A percentile compares a stretch with the other conserved stretches of the same genome.
Evolutionary conservation across 768 basidiomycete genomes (phyloP).

Genomic region (Boletus bicolor): DNA sequence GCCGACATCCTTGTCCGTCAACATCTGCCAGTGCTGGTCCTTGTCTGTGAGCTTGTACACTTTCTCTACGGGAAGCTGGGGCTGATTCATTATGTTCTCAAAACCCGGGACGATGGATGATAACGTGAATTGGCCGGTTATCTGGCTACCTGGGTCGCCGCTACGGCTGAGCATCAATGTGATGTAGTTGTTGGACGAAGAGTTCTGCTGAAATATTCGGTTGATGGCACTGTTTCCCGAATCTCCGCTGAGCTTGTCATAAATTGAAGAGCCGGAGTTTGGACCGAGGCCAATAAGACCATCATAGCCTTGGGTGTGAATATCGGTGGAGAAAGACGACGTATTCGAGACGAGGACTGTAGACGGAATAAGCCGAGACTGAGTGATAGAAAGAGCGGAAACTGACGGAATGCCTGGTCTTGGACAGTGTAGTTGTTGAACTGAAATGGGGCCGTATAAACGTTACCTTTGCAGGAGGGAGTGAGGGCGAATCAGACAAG

Average conservation of each 20-base stretch:
- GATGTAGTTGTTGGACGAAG: conserved; percentile 57
- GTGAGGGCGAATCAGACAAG: background rate
- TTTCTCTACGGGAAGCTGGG: conserved; percentile 62
- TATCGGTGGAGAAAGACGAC: conserved; percentile 59
- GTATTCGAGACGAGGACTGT: conserved; percentile 64
- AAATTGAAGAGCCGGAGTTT: conserved; percentile 64
- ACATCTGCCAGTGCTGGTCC: conserved; percentile 80
- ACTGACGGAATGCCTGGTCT: conserved; percentile 67
- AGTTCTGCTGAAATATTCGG: conserved; percentile 61
- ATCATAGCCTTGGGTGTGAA: conserved; percentile 58
- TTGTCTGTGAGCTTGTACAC: conserved; percentile 57
- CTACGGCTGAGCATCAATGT: conserved; percentile 64
- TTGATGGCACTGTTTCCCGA: conserved; percentile 59
- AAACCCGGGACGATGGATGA: conserved; percentile 61
- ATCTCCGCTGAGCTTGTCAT: conserved; percentile 46
- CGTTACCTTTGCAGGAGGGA: conserved; percentile 41
- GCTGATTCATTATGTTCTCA: conserved; percentile 57
- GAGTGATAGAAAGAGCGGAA: background rate
- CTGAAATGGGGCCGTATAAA: conserved; percentile 49
- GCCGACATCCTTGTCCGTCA: conserved; percentile 61
- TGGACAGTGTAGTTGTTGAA: conserved; percentile 57
- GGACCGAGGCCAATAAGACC: conserved; percentile 81
- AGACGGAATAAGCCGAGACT: background rate
- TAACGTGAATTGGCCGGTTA: conserved; percentile 66
- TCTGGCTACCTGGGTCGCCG: conserved; percentile 45